phyloP scores from a whole-genome alignment of 2,329 filamentous ascomycete species.

The Alternaria gansuensis region DNA sequence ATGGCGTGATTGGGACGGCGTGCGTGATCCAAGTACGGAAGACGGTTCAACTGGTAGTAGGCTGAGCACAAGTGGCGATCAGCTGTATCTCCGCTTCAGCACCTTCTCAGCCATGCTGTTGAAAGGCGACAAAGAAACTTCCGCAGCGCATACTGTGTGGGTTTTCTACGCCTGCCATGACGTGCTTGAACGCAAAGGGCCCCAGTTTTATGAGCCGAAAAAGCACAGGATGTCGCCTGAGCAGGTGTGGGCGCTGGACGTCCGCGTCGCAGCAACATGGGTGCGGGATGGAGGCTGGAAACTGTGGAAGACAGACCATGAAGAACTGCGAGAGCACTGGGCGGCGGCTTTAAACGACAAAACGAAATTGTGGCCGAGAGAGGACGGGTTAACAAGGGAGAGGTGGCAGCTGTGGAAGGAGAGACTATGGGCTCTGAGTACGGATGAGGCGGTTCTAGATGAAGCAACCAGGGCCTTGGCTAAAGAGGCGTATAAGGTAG shows the following conservation, averaged over 20 bases:
- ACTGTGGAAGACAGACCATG: slow-evolving; percentile 1
- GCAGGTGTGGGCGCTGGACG: slow-evolving; percentile 7
- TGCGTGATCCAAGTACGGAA: background rate
- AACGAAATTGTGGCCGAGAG: slow-evolving; percentile 6
- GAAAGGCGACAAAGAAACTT: background rate
- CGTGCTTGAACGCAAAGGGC: background rate
- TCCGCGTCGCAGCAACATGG: slow-evolving; percentile 15
- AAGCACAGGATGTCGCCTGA: background rate
- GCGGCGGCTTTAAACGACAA: background rate
- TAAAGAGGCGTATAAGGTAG: background rate
- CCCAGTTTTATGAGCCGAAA: background rate
- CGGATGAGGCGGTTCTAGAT: background rate
- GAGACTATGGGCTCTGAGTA: slow-evolving; percentile 4
- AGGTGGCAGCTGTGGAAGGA: slow-evolving; percentile 14
- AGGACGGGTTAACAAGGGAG: slow-evolving; percentile 7
- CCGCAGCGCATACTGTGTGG: background rate
- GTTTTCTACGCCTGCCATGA: background rate
- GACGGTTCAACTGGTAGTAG: background rate
- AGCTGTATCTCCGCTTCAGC: background rate
- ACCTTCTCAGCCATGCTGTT: background rate
- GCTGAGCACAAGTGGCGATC: background rate
- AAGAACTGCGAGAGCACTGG: background rate
- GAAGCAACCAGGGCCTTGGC: background rate
- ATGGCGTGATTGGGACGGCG: background rate
- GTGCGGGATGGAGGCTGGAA: background rate